A percentile compares a stretch with the other conserved stretches of the same genome.
phyloP scores from a whole-genome alignment of 2,329 filamentous ascomycete species.

The Akanthomyces uredinophilus region DNA sequence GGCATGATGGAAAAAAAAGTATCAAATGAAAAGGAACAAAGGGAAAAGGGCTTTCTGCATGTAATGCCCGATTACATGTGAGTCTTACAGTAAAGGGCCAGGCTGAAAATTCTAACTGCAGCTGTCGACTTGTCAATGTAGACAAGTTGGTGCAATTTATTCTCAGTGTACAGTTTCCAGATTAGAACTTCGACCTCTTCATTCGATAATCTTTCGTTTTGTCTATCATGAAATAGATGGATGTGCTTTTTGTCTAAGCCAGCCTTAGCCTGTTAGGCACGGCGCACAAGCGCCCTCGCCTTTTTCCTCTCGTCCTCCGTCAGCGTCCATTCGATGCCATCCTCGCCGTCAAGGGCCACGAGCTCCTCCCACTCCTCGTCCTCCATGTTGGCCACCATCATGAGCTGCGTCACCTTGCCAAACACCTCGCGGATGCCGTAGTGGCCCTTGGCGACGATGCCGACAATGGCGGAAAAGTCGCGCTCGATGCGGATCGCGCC shows the following conservation, averaged over 20 bases:
- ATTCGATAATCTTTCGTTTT: not conserved
- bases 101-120: too few relatives aligned
- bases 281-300: slow-evolving; percentile 61
- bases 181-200: not conserved
- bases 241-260: not conserved
- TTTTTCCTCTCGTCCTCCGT: slow-evolving; percentile 67
- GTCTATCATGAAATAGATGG: not conserved
- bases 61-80: too few relatives aligned
- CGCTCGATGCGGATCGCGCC: slow-evolving; percentile 80
- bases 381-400: slow-evolving; percentile 88
- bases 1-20: too few relatives aligned
- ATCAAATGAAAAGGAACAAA: too few relatives aligned
- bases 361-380: slow-evolving; percentile 91
- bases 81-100: too few relatives aligned
- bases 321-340: slow-evolving; percentile 66
- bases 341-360: slow-evolving; percentile 44
- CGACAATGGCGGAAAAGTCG: slow-evolving; percentile 72
- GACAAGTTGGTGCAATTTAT: not conserved
- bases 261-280: not conserved
- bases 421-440: slow-evolving; percentile 78
- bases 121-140: too few relatives aligned
- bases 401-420: slow-evolving; percentile 69
- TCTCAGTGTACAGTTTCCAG: not conserved
- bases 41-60: too few relatives aligned
- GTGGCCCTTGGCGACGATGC: slow-evolving; percentile 61